Conservation (phyloP, 2,329 filamentous ascomycete genomes). For the Colletotrichum kahawae region DNA sequence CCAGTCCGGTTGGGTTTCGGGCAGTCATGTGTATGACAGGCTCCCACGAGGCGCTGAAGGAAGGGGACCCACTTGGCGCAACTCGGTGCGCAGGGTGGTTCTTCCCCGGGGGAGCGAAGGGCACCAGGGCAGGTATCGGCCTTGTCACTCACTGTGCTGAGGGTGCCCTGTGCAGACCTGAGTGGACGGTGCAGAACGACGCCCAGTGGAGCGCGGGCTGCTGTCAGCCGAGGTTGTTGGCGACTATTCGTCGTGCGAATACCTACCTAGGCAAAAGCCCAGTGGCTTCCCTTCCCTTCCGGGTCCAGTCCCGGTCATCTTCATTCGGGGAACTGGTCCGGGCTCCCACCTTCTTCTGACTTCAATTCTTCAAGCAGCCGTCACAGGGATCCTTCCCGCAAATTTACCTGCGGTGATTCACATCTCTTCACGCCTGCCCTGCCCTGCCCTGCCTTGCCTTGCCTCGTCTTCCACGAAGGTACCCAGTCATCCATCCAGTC, state of each 20-base stretch:
- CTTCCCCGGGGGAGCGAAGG: neutral
- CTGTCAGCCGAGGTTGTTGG: neutral
- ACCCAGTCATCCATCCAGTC: neutral
- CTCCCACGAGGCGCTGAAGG: conserved; percentile 14
- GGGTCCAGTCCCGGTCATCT: neutral
- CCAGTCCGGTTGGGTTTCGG: neutral
- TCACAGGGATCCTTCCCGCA: neutral
- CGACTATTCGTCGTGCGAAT: neutral
- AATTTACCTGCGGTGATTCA: neutral
- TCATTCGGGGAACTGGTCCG: conserved; percentile 15
- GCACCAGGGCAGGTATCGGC: neutral
- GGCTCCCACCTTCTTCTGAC: conserved; percentile 18
- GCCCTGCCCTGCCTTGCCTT: neutral
- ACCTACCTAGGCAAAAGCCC: neutral
- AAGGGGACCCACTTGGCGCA: conserved; percentile 4
- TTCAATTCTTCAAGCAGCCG: conserved; percentile 17
- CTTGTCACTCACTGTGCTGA: neutral
- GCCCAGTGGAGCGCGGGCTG: neutral
- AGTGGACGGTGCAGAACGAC: neutral
- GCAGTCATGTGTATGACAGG: neutral
- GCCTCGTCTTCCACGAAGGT: neutral
- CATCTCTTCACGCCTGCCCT: neutral
- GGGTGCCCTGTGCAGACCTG: neutral
- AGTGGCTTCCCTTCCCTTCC: neutral
- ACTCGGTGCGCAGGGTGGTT: neutral